Evolutionary conservation across 352 stramenopile genomes (phyloP).

Genomic region (Phytophthora megakarya): DNA sequence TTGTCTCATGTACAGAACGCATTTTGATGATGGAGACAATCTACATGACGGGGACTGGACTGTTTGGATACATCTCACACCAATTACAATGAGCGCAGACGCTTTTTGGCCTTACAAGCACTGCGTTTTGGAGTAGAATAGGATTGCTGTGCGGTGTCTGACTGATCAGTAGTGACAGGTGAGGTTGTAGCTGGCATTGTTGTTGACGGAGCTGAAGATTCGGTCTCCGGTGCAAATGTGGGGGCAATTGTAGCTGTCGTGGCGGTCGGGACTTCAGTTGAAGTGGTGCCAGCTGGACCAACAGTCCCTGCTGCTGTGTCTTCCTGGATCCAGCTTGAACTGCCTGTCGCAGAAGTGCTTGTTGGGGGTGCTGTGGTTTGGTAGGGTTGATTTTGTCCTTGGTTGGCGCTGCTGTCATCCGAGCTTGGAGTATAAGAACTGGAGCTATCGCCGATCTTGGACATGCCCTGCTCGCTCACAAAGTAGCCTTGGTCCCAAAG

Average conservation of each 20-base stretch:
- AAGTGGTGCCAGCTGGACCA: slow-evolving; percentile 14
- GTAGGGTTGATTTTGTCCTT: neutral
- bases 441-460: slow-evolving; percentile 22
- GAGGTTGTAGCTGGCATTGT: slow-evolving; percentile 8
- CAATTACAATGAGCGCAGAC: slow-evolving; percentile 23
- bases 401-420: slow-evolving; percentile 4
- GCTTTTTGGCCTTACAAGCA: slow-evolving; percentile 32
- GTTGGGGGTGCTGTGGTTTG: slow-evolving; percentile 10
- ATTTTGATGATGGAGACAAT: too few species aligned
- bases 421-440: slow-evolving; percentile 3
- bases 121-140: neutral
- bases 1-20: too few species aligned
- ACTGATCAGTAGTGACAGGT: slow-evolving; percentile 4
- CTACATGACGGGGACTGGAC: slow-evolving; percentile 15
- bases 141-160: neutral
- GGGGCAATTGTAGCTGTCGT: slow-evolving; percentile 17
- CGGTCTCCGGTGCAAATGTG: too few species aligned
- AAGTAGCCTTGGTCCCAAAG: slow-evolving; percentile 71
- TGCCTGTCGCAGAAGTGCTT: slow-evolving; percentile 4
- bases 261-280: slow-evolving; percentile 4
- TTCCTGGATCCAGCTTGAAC: slow-evolving; percentile 24
- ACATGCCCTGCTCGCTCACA: slow-evolving; percentile 36
- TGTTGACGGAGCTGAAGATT: neutral
- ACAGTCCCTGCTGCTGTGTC: slow-evolving; percentile 21
- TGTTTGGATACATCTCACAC: slow-evolving; percentile 6